A percentile compares a stretch with the other conserved stretches of the same genome.
Evolutionary conservation across 108 stramenopile species (phyloP).

Genomic region (Fragilariopsis cylindrus): DNA sequence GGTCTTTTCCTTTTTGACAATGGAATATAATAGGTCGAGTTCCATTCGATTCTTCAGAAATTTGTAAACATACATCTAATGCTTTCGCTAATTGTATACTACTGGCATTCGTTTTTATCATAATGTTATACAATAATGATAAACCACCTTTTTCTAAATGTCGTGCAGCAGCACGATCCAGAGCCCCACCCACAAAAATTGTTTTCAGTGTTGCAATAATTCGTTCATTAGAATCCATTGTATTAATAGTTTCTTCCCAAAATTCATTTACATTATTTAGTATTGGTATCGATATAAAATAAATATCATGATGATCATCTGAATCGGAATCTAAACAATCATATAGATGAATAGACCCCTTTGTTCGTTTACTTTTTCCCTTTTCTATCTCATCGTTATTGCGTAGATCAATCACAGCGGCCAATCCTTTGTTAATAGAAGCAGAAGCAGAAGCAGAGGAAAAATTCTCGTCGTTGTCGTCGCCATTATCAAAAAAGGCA

Average conservation of each 20-base stretch:
- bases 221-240: constrained; percentile 20
- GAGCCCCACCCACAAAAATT: constrained; percentile 23
- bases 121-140: constrained; percentile 16
- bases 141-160: constrained; percentile 24
- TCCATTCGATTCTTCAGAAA: neutral
- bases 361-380: constrained; percentile 11
- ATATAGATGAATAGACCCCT: constrained; percentile 16
- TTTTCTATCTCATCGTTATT: constrained; percentile 28
- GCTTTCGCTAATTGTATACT: constrained; percentile 4
- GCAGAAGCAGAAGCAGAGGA: no score
- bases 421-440: neutral
- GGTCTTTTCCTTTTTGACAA: constrained; percentile 38
- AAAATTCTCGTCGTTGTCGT: no score
- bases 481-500: neutral
- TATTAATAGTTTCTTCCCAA: constrained; percentile 27
- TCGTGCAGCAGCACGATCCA: constrained; percentile 30
- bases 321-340: neutral
- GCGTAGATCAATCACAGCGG: constrained; percentile 24
- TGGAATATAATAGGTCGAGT: constrained; percentile 16
- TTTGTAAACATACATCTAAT: constrained; percentile 16
- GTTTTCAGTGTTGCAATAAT: constrained; percentile 17
- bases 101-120: constrained; percentile 2
- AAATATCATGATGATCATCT: neutral
- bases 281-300: constrained; percentile 2
- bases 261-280: constrained; percentile 22